Evolutionary conservation across 2,329 filamentous ascomycete species (phyloP).

Genomic region (Colletotrichum nymphaeae): DNA sequence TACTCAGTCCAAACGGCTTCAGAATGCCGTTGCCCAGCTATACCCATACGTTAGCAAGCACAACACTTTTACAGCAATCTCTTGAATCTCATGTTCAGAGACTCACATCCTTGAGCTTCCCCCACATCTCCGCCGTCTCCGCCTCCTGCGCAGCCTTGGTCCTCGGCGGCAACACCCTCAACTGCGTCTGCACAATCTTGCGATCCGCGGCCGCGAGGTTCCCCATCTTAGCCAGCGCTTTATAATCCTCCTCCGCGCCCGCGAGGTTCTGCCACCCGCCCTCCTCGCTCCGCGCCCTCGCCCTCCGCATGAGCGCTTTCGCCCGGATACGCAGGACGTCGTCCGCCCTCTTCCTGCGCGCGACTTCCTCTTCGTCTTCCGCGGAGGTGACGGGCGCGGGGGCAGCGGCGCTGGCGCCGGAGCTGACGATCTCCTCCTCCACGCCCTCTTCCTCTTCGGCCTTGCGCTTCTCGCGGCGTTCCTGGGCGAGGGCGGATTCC

Average conservation of each 20-base stretch:
- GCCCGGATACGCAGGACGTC: constrained; percentile 82
- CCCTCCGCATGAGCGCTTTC: constrained; percentile 86
- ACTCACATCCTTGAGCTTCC: constrained; percentile 85
- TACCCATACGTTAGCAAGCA: constrained; percentile 19
- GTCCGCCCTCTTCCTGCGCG: constrained; percentile 54
- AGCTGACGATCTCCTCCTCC: constrained; percentile 68
- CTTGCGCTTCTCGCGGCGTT: constrained; percentile 54
- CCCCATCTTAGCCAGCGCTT: constrained; percentile 67
- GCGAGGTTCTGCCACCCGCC: constrained; percentile 85
- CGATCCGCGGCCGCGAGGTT: constrained; percentile 74
- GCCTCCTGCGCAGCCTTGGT: constrained; percentile 84
- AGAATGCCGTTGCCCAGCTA: constrained; percentile 89
- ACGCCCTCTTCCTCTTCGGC: constrained; percentile 57
- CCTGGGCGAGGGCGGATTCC: constrained; percentile 40
- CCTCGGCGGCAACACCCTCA: constrained; percentile 73
- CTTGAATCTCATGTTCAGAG: neutral
- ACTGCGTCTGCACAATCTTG: constrained; percentile 74
- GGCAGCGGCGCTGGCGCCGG: constrained; percentile 64
- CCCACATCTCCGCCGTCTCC: constrained; percentile 98
- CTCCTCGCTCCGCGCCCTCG: constrained; percentile 76
- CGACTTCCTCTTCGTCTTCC: constrained; percentile 42
- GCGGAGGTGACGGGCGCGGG: constrained; percentile 43
- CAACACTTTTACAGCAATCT: no score
- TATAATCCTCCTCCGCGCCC: constrained; percentile 85
- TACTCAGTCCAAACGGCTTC: constrained; percentile 93